Conservation (phyloP, 1,284 basidiomycete genomes). For the Ceratobasidium sp. region DNA sequence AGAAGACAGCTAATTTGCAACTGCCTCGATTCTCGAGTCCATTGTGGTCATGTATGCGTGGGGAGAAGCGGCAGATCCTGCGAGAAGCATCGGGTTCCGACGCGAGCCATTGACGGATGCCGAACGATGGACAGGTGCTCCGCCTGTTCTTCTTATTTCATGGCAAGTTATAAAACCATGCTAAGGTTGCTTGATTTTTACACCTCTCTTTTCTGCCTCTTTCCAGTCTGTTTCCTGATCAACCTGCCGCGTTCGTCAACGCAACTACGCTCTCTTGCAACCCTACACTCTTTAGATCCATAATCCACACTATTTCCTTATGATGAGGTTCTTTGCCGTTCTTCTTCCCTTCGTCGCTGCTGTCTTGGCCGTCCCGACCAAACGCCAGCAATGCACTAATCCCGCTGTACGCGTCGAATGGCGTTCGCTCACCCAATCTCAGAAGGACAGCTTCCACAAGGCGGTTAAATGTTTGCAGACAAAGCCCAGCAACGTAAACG, state of each 20-base stretch:
- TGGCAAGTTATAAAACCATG: constrained; percentile 1
- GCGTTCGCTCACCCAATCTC: constrained; percentile 11
- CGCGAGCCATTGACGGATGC: not conserved
- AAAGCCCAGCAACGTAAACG: constrained; percentile 2
- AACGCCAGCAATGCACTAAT: constrained; percentile 10
- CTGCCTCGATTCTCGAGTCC: not conserved
- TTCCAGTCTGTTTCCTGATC: not conserved
- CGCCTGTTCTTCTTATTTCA: constrained; percentile 2
- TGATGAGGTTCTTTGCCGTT: constrained; percentile 7
- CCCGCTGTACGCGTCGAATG: constrained; percentile 9
- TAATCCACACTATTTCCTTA: not conserved
- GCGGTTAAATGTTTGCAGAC: constrained; percentile 20
- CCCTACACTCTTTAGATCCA: constrained; percentile 7
- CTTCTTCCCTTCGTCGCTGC: constrained; percentile 1
- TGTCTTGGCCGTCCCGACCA: constrained; percentile 7
- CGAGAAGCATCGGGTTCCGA: not conserved
- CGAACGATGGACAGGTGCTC: not conserved
- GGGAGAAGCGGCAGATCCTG: not conserved
- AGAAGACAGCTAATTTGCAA: not conserved
- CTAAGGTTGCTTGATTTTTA: not conserved
- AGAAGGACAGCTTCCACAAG: constrained; percentile 7
- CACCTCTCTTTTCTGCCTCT: constrained; percentile 1
- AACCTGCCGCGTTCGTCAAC: not conserved
- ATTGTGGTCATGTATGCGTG: not conserved
- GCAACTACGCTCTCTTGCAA: constrained; percentile 3